Evolutionary conservation across 805 yeast genomes (phyloP).

Genomic region (Candida succiphila): DNA sequence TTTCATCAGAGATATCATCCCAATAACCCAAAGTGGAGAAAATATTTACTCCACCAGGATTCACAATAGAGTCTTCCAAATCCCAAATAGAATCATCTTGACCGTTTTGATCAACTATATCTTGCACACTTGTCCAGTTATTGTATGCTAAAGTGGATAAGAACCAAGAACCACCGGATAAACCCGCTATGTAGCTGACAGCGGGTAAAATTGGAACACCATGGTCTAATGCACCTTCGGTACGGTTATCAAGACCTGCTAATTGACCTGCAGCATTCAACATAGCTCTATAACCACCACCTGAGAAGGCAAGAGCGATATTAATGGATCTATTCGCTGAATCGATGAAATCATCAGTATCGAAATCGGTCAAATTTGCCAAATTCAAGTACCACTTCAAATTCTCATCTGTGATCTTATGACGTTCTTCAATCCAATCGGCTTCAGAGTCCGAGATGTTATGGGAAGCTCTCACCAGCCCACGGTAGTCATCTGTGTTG

Average conservation of each 20-base stretch:
- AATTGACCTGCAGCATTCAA: constrained; percentile 76
- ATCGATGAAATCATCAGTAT: constrained; percentile 31
- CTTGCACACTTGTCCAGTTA: constrained; percentile 64
- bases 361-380: constrained; percentile 37
- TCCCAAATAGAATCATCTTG: constrained; percentile 54
- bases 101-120: constrained; percentile 32
- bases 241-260: constrained; percentile 69
- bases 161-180: constrained; percentile 83
- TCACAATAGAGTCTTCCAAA: constrained; percentile 46
- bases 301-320: constrained; percentile 58
- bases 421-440: constrained; percentile 42
- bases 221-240: constrained; percentile 36
- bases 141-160: constrained; percentile 59
- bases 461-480: constrained; percentile 35
- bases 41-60: constrained; percentile 54
- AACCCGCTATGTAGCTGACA: constrained; percentile 62
- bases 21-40: constrained; percentile 42
- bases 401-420: constrained; percentile 33
- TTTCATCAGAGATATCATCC: constrained; percentile 41
- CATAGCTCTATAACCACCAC: constrained; percentile 92
- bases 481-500: constrained; percentile 8
- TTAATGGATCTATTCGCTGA: constrained; percentile 30
- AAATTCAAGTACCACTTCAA: constrained; percentile 35
- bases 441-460: constrained; percentile 35
- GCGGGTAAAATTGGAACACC: constrained; percentile 72